phyloP scores from a whole-genome alignment of 2,329 filamentous ascomycete genomes.

The Hyphodiscus sp. region DNA sequence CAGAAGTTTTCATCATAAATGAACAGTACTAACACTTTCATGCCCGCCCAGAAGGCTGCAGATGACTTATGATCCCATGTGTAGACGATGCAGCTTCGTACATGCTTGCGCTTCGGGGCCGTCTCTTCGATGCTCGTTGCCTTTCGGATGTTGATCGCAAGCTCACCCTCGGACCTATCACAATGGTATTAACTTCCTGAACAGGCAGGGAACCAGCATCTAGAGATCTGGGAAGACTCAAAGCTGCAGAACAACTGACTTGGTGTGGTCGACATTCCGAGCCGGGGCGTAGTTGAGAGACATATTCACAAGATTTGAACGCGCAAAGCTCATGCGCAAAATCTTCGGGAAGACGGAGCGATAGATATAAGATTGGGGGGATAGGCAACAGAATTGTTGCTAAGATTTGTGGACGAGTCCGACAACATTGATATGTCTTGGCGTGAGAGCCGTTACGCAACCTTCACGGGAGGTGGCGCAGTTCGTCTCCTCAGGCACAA shows the following conservation, averaged over 20 bases:
- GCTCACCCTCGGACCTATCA: conserved; percentile 58
- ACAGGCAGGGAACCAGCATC: not conserved
- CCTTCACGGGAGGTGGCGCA: not conserved
- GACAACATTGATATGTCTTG: not conserved
- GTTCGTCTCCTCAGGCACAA: too few relatives aligned
- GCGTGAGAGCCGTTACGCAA: not conserved
- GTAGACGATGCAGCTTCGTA: conserved; percentile 95
- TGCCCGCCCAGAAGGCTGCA: conserved; percentile 90
- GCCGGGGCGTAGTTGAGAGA: conserved; percentile 23
- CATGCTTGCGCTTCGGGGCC: conserved; percentile 79
- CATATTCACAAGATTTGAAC: conserved; percentile 22
- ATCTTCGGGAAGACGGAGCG: too few relatives aligned
- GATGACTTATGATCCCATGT: conserved; percentile 99
- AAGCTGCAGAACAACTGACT: conserved; percentile 22
- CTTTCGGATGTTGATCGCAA: conserved; percentile 65
- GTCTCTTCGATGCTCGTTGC: conserved; percentile 63
- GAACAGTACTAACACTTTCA: conserved; percentile 75
- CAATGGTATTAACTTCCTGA: conserved; percentile 8
- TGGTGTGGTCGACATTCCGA: conserved; percentile 30
- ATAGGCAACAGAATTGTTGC: not conserved
- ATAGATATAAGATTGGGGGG: not conserved
- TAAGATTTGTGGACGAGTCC: not conserved
- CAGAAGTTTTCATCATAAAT: not conserved
- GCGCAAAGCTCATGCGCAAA: conserved; percentile 10
- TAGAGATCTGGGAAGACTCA: not conserved